phyloP scores from a whole-genome alignment of 495 filamentous ascomycete genomes.

The Aspergillus asperescens region DNA sequence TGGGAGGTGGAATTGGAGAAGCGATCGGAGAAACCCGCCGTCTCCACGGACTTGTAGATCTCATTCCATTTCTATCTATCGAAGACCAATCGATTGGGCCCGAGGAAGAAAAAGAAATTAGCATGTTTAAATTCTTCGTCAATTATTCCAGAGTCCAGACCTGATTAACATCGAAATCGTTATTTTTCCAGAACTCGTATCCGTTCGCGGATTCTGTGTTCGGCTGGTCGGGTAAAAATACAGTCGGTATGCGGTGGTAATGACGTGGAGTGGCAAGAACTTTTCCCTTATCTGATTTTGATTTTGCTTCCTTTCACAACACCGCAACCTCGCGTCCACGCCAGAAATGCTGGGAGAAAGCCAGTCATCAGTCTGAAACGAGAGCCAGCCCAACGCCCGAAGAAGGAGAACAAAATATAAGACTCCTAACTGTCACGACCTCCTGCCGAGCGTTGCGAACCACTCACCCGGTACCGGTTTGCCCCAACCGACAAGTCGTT shows the following conservation, averaged over 20 bases:
- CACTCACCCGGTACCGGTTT: constrained; percentile 23
- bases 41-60: constrained; percentile 4
- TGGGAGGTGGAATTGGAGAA: neutral
- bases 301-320: neutral
- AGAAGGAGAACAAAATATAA: constrained; percentile 1
- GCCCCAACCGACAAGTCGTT: constrained; percentile 21
- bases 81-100: neutral
- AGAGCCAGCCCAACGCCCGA: neutral
- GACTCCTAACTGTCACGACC: constrained; percentile 16
- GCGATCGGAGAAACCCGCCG: constrained; percentile 15
- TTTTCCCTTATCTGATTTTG: constrained; percentile 10
- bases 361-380: neutral
- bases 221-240: constrained; percentile 16
- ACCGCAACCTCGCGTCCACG: neutral
- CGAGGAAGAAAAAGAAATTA: neutral
- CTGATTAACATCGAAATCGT: no score
- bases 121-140: neutral
- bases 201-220: neutral
- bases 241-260: constrained; percentile 10
- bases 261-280: constrained; percentile 12
- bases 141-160: no score
- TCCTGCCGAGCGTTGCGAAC: constrained; percentile 20
- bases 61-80: neutral
- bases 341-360: neutral
- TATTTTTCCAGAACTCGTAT: neutral